These are phyloP conservation scores for Sphaerulina vaccinii DNA, from an alignment of 2,329 filamentous ascomycete genomes.

Conservation along the genomic window DNA sequence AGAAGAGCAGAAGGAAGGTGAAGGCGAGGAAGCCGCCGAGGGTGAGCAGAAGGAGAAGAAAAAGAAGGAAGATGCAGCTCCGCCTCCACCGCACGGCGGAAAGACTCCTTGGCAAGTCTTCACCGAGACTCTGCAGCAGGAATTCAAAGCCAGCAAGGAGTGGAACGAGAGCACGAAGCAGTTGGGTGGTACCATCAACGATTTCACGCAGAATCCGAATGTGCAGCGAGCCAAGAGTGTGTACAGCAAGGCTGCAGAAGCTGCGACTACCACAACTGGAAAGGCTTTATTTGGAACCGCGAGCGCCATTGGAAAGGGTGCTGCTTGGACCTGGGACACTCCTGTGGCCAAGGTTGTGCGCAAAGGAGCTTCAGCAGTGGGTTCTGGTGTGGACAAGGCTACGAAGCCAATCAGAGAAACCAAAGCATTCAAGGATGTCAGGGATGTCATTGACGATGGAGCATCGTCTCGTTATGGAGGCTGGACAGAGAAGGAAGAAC, in stretches of 20 bases:
- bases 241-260: conserved; percentile 82
- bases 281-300: conserved; percentile 83
- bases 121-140: conserved; percentile 87
- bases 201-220: conserved; percentile 89
- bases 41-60: conserved; percentile 55
- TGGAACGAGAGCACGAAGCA: conserved; percentile 99
- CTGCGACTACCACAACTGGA: conserved; percentile 73
- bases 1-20: conserved; percentile 41
- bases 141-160: conserved; percentile 96
- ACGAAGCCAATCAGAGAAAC: conserved; percentile 92
- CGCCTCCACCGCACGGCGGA: conserved; percentile 93
- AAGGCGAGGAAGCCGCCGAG: conserved; percentile 45
- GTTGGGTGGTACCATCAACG: conserved; percentile 80
- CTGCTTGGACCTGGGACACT: conserved; percentile 97
- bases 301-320: conserved; percentile 82
- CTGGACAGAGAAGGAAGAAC: conserved; percentile 95
- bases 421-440: conserved; percentile 88
- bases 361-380: conserved; percentile 80
- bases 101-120: conserved; percentile 99
- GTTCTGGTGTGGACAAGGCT: conserved; percentile 86
- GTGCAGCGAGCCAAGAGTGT: conserved; percentile 82
- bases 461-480: conserved; percentile 94
- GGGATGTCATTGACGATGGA: conserved; percentile 94
- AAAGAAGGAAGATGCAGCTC: conserved; percentile 64
- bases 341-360: conserved; percentile 87